phyloP scores from a whole-genome alignment of 768 basidiomycete species.

The Tulasnella sp. region DNA sequence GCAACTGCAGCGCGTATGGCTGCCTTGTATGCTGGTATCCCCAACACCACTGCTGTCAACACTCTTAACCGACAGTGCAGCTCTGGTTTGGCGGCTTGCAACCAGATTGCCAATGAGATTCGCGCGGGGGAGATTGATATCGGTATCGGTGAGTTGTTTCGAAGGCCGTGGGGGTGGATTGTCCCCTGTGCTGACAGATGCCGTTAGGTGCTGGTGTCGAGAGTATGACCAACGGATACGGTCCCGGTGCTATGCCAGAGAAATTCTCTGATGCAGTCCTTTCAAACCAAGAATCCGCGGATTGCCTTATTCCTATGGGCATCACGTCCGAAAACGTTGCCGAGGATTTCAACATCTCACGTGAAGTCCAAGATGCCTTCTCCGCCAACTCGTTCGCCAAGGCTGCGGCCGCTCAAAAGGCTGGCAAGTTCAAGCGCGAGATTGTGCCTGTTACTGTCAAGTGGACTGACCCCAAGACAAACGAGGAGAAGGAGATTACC shows the following conservation, averaged over 20 bases:
- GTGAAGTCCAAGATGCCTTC: constrained; percentile 71
- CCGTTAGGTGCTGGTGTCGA: constrained; percentile 68
- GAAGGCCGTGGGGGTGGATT: not conserved
- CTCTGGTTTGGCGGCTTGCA: constrained; percentile 69
- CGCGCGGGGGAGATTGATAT: constrained; percentile 69
- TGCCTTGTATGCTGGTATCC: constrained; percentile 73
- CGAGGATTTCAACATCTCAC: constrained; percentile 56
- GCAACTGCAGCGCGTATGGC: constrained; percentile 77
- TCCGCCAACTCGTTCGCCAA: constrained; percentile 76
- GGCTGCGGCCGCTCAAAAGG: constrained; percentile 66
- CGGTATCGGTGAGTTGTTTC: constrained; percentile 57
- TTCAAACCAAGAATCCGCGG: constrained; percentile 52
- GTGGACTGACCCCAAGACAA: constrained; percentile 59
- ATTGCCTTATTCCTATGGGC: constrained; percentile 82
- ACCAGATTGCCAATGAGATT: constrained; percentile 74
- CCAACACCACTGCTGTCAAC: constrained; percentile 56
- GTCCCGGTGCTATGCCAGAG: constrained; percentile 42
- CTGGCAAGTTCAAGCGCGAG: constrained; percentile 70
- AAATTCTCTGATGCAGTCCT: constrained; percentile 55
- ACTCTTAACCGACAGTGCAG: constrained; percentile 90
- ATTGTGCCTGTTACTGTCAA: constrained; percentile 70
- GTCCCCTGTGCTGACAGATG: not conserved
- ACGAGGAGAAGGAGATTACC: constrained; percentile 49
- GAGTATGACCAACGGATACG: constrained; percentile 75
- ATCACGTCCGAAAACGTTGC: constrained; percentile 94